Percentiles rank a stretch among this genome's conserved stretches.
phyloP scores from a whole-genome alignment of 2,329 filamentous ascomycete genomes.

The Chaetomium globosum region DNA sequence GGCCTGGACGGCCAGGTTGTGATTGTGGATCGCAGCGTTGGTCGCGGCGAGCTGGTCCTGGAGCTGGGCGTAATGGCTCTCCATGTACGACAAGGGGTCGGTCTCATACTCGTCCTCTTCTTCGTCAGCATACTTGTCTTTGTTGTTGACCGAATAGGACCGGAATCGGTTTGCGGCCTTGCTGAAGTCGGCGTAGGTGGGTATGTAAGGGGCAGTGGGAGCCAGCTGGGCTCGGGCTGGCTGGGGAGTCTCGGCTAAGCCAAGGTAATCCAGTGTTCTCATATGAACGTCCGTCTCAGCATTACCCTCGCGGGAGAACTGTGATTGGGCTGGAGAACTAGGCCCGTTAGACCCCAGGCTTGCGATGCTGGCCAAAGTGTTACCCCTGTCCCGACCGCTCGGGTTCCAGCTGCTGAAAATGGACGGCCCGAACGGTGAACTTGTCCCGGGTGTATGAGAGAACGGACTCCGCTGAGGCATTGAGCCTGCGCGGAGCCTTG shows the following conservation, averaged over 20 bases:
- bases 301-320: conserved; percentile 81
- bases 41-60: conserved; percentile 66
- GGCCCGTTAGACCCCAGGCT: conserved; percentile 91
- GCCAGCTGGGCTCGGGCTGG: conserved; percentile 73
- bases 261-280: conserved; percentile 93
- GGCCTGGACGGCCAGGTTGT: conserved; percentile 90
- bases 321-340: conserved; percentile 82
- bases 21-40: conserved; percentile 75
- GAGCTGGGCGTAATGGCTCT: conserved; percentile 61
- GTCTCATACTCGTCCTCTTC: conserved; percentile 75
- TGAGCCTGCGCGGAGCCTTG: conserved; percentile 84
- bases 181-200: conserved; percentile 73
- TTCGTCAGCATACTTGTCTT: conserved; percentile 91
- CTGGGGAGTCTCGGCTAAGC: conserved; percentile 90
- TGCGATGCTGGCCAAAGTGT: conserved; percentile 77
- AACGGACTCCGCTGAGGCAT: conserved; percentile 87
- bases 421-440: conserved; percentile 80
- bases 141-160: conserved; percentile 98
- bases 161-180: conserved; percentile 85
- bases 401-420: conserved; percentile 89
- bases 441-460: conserved; percentile 52
- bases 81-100: conserved; percentile 54
- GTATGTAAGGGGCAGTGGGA: conserved; percentile 66
- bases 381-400: conserved; percentile 74
- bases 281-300: conserved; percentile 84